Evolutionary conservation across 768 basidiomycete genomes (phyloP).

Genomic region (Suillus decipiens): DNA sequence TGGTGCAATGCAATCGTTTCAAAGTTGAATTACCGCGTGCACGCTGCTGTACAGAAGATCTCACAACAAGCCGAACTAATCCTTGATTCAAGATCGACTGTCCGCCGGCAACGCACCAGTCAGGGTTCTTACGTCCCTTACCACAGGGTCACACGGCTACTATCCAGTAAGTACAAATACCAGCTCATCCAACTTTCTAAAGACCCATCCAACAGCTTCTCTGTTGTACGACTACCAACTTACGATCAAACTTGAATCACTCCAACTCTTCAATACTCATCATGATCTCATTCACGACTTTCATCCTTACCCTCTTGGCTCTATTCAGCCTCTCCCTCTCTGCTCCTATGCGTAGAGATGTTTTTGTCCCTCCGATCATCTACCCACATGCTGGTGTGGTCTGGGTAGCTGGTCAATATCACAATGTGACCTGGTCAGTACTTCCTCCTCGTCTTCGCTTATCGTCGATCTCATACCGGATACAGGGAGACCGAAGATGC

Average conservation of each 20-base stretch:
- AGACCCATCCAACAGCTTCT: conserved; percentile 9
- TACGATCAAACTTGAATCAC: conserved; percentile 15
- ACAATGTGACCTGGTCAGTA: conserved; percentile 35
- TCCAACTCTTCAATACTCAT: conserved; percentile 9
- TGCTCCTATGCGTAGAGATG: conserved; percentile 22
- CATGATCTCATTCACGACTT: conserved; percentile 17
- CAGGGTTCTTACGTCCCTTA: conserved; percentile 2
- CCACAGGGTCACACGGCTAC: conserved; percentile 1
- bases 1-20: not conserved
- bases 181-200: not conserved
- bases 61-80: not conserved
- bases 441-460: not conserved
- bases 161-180: conserved; percentile 16
- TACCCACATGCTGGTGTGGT: conserved; percentile 24
- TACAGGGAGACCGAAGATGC: conserved; percentile 32
- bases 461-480: not conserved
- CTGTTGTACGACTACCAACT: conserved; percentile 15
- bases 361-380: conserved; percentile 27
- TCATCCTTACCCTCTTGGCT: conserved; percentile 18
- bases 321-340: conserved; percentile 16
- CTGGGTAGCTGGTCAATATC: conserved; percentile 23
- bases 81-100: conserved; percentile 1
- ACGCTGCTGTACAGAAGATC: conserved; percentile 4
- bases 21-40: not conserved
- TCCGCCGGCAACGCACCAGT: not conserved